Evolutionary conservation across 768 basidiomycete genomes (phyloP), one percentile per base, ranked within the genome.

Genomic region (Dictyophora rubrovolvata): DNA sequence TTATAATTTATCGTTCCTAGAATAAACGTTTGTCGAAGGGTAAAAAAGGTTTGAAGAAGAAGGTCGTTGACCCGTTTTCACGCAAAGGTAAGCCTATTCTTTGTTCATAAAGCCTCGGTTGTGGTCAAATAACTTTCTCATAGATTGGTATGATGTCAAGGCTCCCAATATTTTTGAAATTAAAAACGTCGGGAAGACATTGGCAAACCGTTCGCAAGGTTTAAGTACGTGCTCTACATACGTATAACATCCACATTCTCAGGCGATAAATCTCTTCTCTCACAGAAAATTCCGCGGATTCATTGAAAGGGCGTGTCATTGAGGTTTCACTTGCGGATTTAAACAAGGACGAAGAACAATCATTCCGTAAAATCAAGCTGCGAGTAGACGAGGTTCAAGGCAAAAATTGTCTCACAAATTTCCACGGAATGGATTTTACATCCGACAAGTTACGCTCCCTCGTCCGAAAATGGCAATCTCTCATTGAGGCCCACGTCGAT

Each of bases 401-500:
- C 78, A 95, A 94, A 81, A 96, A 93, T 81, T 96, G 93, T 81
- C 82, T 98, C 58, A 98, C 96, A 73, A 95, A 94, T 77, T 99
- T 99, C 90, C 89, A 95, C 75, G 96, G 96, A 73, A 98, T 99
- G 95, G 92, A 95, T 79, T 97, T 99, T 79, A 98, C 96, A 63
- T 96, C 95, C 60, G 96, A 99, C 85, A 98, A 98, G 77, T 87
- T 98, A 65, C 93, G 96, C 59, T 98, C 96, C 54, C 93, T 99
- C 70, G 96, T 99, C 67, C 91, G 95, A 74, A 99, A 98, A 78
- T 99, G 96, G 96, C 96, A 98, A 77, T 85, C 95, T 18, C 88
- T 98, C 70, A 94, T 99, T 68, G 96, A 98, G 77, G 96, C 96
- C 42, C 90, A 93, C 73, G 89, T 97, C 71, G 96, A 99, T 70